Evolutionary conservation across 2,329 filamentous ascomycete genomes (phyloP), one percentile per base, ranked within the genome.

Genomic region (Teratosphaeria zuluensis): DNA sequence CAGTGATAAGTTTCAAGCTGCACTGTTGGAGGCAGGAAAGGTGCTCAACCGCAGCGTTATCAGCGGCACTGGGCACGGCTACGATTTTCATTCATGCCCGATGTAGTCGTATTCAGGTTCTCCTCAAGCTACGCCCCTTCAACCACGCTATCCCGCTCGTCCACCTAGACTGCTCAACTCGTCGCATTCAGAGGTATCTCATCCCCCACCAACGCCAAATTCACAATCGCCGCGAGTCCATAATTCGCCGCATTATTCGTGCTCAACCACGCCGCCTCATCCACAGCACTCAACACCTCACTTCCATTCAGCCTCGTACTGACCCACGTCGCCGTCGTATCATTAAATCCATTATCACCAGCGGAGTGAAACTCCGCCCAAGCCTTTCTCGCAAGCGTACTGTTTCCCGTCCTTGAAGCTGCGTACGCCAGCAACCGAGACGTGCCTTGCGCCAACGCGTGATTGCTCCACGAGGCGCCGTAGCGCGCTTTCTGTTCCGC

Each of bases 401-500:
- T 19, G 42, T 48, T 48, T 8, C 42, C 42, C 16, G 42, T 48
- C 16, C 42, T 16, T 8, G 42, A 21, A 16, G 42, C 42, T 8
- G 42, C 42, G 42, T 48, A 48, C 42, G 42, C 42, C 42, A 48
- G 42, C 19, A 48, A 21, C 4, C 42, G 42, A n/a, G 42, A 48
- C 42, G 42, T 48, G 42, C 42, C 42, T 19, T 48, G 42, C 42
- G n/a, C n/a, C 9, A 48, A 48, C n/a, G 42, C n/a, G 8, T n/a
- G 42, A 21, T 21, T n/a, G 42, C 52, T 35, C 52, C 52, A 53
- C 1, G 28, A n/a, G 1, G 67, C 66, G 6, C 82, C 82, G 61
- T 84, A 85, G 0, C 81, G 76, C 1, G 76, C 74, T 1, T 65
- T 68, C 67, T 85, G 82, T 69, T 84, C 80, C 0, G 71, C 75